Conservation (phyloP, 805 yeast genomes). For the Kuraishia ogatae region DNA sequence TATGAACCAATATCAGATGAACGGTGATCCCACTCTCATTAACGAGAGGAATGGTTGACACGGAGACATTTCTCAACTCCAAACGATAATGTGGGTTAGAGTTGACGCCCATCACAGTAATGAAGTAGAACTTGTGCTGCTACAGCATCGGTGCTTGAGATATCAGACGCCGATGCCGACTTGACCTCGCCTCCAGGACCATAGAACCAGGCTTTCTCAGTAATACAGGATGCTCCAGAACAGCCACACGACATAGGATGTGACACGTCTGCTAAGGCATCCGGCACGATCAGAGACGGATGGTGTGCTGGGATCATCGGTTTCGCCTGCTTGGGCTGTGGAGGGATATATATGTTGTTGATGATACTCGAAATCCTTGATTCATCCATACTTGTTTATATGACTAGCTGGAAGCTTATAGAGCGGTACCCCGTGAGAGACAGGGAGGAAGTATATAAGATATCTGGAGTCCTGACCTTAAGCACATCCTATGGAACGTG, state of each 20-base stretch:
- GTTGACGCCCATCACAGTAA: slow-evolving; percentile 11
- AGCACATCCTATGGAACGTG: too few species aligned
- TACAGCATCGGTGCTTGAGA: slow-evolving; percentile 19
- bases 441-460: not conserved
- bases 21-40: not conserved
- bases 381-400: slow-evolving; percentile 22
- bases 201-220: slow-evolving; percentile 26
- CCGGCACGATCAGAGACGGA: slow-evolving; percentile 25
- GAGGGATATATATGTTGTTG: slow-evolving; percentile 24
- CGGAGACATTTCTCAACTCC: not conserved
- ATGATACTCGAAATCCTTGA: slow-evolving; percentile 20
- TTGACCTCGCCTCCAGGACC: slow-evolving; percentile 25
- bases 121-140: slow-evolving; percentile 18
- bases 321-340: slow-evolving; percentile 7
- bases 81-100: not conserved
- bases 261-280: slow-evolving; percentile 17
- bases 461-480: too few species aligned
- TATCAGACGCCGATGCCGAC: slow-evolving; percentile 11
- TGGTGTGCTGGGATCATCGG: slow-evolving; percentile 23
- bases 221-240: slow-evolving; percentile 22
- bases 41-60: not conserved
- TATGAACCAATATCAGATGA: not conserved
- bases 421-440: not conserved
- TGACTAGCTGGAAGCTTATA: not conserved
- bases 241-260: slow-evolving; percentile 24